These are phyloP conservation scores for Epichloe baconii DNA, from an alignment of 2,329 filamentous ascomycete species.

Conservation along the genomic window DNA sequence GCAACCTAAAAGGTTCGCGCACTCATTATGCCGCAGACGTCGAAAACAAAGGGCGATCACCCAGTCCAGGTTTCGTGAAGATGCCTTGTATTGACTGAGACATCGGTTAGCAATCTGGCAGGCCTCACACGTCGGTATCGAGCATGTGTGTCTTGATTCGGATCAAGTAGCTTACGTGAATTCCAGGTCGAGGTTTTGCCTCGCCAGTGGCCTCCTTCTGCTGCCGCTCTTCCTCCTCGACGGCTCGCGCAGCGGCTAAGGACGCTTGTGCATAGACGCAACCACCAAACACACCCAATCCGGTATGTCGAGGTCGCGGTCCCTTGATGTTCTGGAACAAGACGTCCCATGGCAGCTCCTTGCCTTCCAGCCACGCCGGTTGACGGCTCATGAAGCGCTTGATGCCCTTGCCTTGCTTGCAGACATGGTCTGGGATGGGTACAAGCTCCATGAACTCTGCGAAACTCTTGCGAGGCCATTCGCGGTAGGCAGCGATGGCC, in stretches of 20 bases:
- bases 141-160: neutral
- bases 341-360: constrained; percentile 17
- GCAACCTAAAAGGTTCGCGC: constrained; percentile 36
- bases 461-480: constrained; percentile 15
- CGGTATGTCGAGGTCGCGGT: constrained; percentile 7
- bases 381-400: constrained; percentile 19
- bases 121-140: neutral
- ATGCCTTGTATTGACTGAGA: constrained; percentile 40
- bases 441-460: constrained; percentile 17
- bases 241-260: constrained; percentile 21
- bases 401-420: neutral
- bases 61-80: constrained; percentile 34
- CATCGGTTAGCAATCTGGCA: neutral
- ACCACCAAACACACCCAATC: constrained; percentile 21
- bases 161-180: constrained; percentile 21
- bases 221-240: constrained; percentile 18
- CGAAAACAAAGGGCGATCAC: constrained; percentile 39
- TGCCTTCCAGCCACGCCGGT: constrained; percentile 21
- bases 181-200: constrained; percentile 15
- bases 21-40: constrained; percentile 29
- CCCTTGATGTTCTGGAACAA: constrained; percentile 7
- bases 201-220: constrained; percentile 1
- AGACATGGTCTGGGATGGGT: constrained; percentile 10
- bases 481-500: neutral
- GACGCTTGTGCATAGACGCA: constrained; percentile 25